Evolutionary conservation across 306 rosid genomes (phyloP), one percentile per base, ranked within the genome.

Genomic region (Fragaria vesca): DNA sequence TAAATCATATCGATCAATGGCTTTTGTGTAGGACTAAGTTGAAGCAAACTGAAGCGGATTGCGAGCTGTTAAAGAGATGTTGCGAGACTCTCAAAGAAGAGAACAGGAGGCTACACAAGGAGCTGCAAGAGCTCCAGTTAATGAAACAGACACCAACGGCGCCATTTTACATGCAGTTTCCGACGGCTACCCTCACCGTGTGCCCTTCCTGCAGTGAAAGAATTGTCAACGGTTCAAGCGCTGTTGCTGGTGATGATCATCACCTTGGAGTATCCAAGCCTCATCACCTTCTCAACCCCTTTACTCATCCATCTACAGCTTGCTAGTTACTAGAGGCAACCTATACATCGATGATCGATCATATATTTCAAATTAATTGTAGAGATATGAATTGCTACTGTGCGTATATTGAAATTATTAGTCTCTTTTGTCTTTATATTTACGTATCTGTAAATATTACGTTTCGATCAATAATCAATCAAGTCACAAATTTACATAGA

Each of bases 31-130:
- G 98, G 80, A 95, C 92, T 55, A 95, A 92, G 87, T 83, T 95
- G 86, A 95, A 92, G 75, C 97, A 95, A 84, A 95, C 97, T 0
- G 98, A 95, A 74, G 87, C 89, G 20, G 92, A 93, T 20, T 91
- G 82, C 75, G 97, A 95, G 82, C 30, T 81, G 15, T 36, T 91
- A 72, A 95, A 89, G 78, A 93, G 89, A 79, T 86, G 89, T 61
- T 91, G 92, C 40, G 90, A 89, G 66, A 79, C 83, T 7, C 86
- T 95, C 12, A 88, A 87, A 79, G 93, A 92, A 28, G 98, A 96
- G 69, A 96, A 93, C 83, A 87, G 75, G 75, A 88, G 72, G 83
- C 82, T 92, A 18, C 85, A 88, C 71, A 91, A 85, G 69, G 98
- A 92, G 82, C 75, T 96, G 71, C 93, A 87, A 82, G 97, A 93